Evolutionary conservation across 345 rosid genomes (phyloP), one percentile per base, ranked within the genome.

Genomic region (Populus simonii): DNA sequence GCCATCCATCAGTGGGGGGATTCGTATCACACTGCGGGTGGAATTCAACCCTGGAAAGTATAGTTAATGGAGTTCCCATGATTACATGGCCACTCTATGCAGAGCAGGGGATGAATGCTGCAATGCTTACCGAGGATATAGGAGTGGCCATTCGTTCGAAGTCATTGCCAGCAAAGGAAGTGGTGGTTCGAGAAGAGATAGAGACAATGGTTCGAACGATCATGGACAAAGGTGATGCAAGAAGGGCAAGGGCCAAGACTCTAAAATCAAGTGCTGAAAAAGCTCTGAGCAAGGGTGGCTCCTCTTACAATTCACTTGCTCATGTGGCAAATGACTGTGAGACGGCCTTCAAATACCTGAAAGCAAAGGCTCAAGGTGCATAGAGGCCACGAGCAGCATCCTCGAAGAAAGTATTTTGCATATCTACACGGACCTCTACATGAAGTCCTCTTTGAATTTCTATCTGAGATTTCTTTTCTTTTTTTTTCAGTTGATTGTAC

Each of bases 11-110:
- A 1, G 81, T 86, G 6, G 97, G 94, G 12, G 91, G 89, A 35
- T 91, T 91, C 79, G 71, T 92, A 20, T 84, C 95, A 8, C 97
- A 92, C 51, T 83, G 94, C 16, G 97, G 95, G 9, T 91, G 97
- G 95, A 88, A 87, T 27, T 92, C 95, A 8, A 78, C 80, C 0
- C 68, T 90, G 13, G 97, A 91, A 77, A 89, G 96, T 35, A 75
- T 90, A 17, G 63, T 75, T 5, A 88, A 79, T 8, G 97, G 96
- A 27, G 85, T 89, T 12, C 90, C 94, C 0, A 86, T 93, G 80
- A 77, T 93, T 27, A 89, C 86, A 17, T 91, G 96, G 94, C 97
- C 97, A 2, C 77, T 93, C 3, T 90, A 82, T 10, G 93, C 92
- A 0, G 93, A 93, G 83, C 96, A 93, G 23, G 73, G 79, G 76